A percentile compares a stretch with the other conserved stretches of the same genome.
Evolutionary conservation across 2,329 filamentous ascomycete genomes (phyloP).

Genomic region (Pleurostoma richardsiae): DNA sequence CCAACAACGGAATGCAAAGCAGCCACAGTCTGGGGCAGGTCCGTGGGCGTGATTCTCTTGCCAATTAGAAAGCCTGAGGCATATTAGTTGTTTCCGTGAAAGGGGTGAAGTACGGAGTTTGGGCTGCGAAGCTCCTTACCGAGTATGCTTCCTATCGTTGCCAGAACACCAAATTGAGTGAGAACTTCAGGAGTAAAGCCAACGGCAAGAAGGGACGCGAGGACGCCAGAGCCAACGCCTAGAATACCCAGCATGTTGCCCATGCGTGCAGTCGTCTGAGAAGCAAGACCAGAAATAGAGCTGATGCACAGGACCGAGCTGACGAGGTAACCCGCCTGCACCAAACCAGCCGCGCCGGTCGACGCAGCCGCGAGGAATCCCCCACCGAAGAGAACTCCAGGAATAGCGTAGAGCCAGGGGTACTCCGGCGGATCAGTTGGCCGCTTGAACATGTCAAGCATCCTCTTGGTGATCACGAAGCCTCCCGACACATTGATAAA

Average conservation of each 20-base stretch:
- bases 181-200: constrained; percentile 77
- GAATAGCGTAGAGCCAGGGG: constrained; percentile 79
- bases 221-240: constrained; percentile 75
- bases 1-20: constrained; percentile 88
- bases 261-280: constrained; percentile 75
- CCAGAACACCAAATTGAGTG: constrained; percentile 73
- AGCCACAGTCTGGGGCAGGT: constrained; percentile 83
- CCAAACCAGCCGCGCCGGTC: constrained; percentile 77
- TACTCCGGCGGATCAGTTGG: constrained; percentile 86
- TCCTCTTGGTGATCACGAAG: constrained; percentile 87
- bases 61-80: constrained; percentile 65
- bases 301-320: constrained; percentile 82
- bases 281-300: constrained; percentile 76
- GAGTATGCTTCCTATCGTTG: constrained; percentile 63
- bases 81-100: no score
- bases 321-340: constrained; percentile 82
- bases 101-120: no score
- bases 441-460: constrained; percentile 89
- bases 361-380: constrained; percentile 76
- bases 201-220: constrained; percentile 76
- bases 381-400: constrained; percentile 71
- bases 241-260: constrained; percentile 85
- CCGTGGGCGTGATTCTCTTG: constrained; percentile 80
- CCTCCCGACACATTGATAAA: constrained; percentile 88
- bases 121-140: constrained; percentile 27